phyloP scores from a whole-genome alignment of 2,329 filamentous ascomycete genomes.

The Hansfordia pulvinata region DNA sequence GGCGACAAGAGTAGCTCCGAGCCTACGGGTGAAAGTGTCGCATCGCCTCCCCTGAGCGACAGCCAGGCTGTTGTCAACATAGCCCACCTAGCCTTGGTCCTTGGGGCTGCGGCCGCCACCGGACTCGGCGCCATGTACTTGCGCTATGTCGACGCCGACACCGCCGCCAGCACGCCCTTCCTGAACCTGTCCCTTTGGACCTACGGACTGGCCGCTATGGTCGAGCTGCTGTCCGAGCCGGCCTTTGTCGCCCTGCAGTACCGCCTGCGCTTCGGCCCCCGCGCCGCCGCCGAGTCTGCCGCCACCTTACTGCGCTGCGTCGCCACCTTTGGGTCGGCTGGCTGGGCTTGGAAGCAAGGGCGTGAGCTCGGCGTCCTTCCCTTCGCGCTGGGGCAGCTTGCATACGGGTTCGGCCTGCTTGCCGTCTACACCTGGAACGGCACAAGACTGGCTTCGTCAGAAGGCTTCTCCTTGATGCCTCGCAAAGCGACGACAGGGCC shows the following conservation, averaged over 20 bases:
- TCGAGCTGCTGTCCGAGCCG: constrained; percentile 79
- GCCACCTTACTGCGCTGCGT: constrained; percentile 69
- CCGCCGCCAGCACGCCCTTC: constrained; percentile 45
- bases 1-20: constrained; percentile 11
- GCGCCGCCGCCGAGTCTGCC: constrained; percentile 70
- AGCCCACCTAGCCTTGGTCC: constrained; percentile 61
- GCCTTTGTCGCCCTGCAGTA: constrained; percentile 81
- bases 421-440: constrained; percentile 55
- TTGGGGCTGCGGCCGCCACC: constrained; percentile 53
- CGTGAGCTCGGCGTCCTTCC: constrained; percentile 62
- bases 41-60: too few relatives aligned
- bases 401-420: constrained; percentile 58
- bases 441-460: constrained; percentile 35
- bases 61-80: constrained; percentile 78
- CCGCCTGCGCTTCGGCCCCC: constrained; percentile 62
- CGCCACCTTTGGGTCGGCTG: constrained; percentile 56
- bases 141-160: constrained; percentile 29
- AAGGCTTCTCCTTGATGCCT: constrained; percentile 58
- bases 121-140: constrained; percentile 57
- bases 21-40: too few relatives aligned
- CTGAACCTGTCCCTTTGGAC: constrained; percentile 40
- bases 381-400: constrained; percentile 76
- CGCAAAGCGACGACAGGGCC: constrained; percentile 8
- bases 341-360: constrained; percentile 41
- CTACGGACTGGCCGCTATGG: constrained; percentile 41